Base-by-base conservation (phyloP, 106 monocot genomes). In the Triglochin maritima region DNA sequence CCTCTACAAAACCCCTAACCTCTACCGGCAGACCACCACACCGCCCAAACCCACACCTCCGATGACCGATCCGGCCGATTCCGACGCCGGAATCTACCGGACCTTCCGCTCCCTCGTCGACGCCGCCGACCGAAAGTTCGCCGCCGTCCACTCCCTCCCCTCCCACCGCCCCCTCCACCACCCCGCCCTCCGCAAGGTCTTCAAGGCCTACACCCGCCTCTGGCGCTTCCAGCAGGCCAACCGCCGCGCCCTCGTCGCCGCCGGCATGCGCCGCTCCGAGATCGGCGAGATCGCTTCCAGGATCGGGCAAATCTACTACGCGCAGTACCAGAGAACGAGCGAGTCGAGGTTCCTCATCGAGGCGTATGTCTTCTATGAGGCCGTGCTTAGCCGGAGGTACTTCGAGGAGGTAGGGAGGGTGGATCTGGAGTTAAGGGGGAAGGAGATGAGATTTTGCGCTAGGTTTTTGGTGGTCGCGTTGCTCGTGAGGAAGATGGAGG, bases 301-400 rank as follows among this genome's bases (percentile, higher is more conserved):
- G 67, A 96, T 96, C 86, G 96, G 91, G 47, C 96, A 96, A 80
- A 78, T 96, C 57, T 91, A 96, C 83, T 91, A 86, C 74, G 74
- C 56, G 3, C 91, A 88, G 84, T 96, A 96, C 88, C 74, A 80
- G 58, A 69, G 90, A 29, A 96, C 83, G 3, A 89, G 91, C 69
- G 96, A 96, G 81, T 77, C 68, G 56, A 71, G 91, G 74, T 96
- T 88, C 46, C 81, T 96, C 46, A 69, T 90, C 50, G 96, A 84
- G 69, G 77, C 88, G 9, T 91, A 88, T 65, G 91, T 96, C 4
- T 96, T 96, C 72, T 96, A 96, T 70, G 96, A 96, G 81, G 96
- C 96, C 11, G 84, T 96, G 6, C 71, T 83, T 60, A 84, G 72
- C 61, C 53, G 96, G 48, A 80, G 84, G 5, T 96, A 96, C 76